Conservation (phyloP, 2,329 filamentous ascomycete genomes). For the Pyricularia grisea region DNA sequence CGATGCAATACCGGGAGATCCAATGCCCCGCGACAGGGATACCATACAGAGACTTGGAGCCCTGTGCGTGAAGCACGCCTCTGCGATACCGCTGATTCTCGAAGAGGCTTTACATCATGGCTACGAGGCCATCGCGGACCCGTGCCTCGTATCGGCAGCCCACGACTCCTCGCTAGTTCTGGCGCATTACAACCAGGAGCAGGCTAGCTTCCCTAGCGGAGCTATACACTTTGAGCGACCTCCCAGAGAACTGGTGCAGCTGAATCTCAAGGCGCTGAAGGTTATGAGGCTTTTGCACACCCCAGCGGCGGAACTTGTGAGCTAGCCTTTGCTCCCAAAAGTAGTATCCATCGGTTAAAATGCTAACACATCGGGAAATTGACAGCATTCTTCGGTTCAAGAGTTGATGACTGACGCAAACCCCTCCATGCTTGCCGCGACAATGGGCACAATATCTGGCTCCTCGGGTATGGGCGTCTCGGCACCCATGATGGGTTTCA, state of each 20-base stretch:
- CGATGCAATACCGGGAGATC: neutral
- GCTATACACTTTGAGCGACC: neutral
- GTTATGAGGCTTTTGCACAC: slow-evolving; percentile 9
- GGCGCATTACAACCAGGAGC: slow-evolving; percentile 5
- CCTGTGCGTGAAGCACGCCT: slow-evolving; percentile 16
- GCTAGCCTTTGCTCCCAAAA: neutral
- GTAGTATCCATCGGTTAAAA: neutral
- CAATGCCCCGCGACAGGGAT: slow-evolving; percentile 11
- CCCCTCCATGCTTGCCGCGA: neutral
- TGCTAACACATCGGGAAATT: neutral
- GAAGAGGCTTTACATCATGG: slow-evolving; percentile 11
- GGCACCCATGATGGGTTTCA: neutral
- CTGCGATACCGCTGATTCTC: slow-evolving; percentile 14
- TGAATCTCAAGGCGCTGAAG: slow-evolving; percentile 9
- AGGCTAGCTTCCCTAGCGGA: neutral
- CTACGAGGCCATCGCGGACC: slow-evolving; percentile 7
- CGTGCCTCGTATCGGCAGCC: slow-evolving; percentile 8
- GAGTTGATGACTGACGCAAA: neutral
- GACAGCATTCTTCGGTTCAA: neutral
- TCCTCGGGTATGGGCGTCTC: neutral
- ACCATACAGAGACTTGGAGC: slow-evolving; percentile 14
- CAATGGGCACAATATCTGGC: neutral
- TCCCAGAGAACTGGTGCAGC: slow-evolving; percentile 5
- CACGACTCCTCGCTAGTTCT: slow-evolving; percentile 9
- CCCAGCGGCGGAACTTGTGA: slow-evolving; percentile 8